Evolutionary conservation across 768 basidiomycete genomes (phyloP).

Genomic region (Suillus tomentosus): DNA sequence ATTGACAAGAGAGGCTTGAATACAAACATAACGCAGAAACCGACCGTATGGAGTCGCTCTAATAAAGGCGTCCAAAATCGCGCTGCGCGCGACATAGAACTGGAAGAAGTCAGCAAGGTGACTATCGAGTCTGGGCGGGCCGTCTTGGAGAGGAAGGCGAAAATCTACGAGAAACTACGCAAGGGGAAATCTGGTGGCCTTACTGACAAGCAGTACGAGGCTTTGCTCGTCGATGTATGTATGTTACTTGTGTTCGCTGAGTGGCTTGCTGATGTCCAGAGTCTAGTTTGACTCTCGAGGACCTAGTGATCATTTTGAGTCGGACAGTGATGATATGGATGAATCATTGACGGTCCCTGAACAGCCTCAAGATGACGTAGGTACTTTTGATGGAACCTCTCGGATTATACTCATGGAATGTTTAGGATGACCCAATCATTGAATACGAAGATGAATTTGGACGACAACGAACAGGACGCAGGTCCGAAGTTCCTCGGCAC

Average conservation of each 20-base stretch:
- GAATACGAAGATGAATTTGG: slow-evolving; percentile 91
- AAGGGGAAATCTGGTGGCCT: slow-evolving; percentile 81
- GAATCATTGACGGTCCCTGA: slow-evolving; percentile 71
- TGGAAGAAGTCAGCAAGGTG: slow-evolving; percentile 67
- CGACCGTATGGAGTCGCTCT: slow-evolving; percentile 71
- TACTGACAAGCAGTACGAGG: slow-evolving; percentile 71
- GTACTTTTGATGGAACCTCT: slow-evolving; percentile 8
- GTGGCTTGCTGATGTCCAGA: not conserved
- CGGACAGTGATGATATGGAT: slow-evolving; percentile 76
- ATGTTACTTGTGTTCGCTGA: slow-evolving; percentile 6
- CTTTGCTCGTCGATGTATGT: slow-evolving; percentile 77
- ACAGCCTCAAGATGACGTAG: slow-evolving; percentile 42
- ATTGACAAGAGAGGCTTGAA: not conserved
- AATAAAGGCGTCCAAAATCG: slow-evolving; percentile 75
- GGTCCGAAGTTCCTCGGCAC: slow-evolving; percentile 78
- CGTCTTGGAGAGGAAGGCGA: slow-evolving; percentile 73
- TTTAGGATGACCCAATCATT: slow-evolving; percentile 72
- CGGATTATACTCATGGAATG: slow-evolving; percentile 8
- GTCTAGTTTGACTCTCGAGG: slow-evolving; percentile 68
- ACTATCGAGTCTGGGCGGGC: slow-evolving; percentile 74
- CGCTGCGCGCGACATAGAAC: slow-evolving; percentile 66
- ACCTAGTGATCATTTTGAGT: slow-evolving; percentile 51
- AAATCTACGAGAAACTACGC: slow-evolving; percentile 76
- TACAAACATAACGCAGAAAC: slow-evolving; percentile 51
- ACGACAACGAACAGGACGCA: slow-evolving; percentile 63